phyloP scores from a whole-genome alignment of 441 rosid genomes.

The Jatropha multifida region DNA sequence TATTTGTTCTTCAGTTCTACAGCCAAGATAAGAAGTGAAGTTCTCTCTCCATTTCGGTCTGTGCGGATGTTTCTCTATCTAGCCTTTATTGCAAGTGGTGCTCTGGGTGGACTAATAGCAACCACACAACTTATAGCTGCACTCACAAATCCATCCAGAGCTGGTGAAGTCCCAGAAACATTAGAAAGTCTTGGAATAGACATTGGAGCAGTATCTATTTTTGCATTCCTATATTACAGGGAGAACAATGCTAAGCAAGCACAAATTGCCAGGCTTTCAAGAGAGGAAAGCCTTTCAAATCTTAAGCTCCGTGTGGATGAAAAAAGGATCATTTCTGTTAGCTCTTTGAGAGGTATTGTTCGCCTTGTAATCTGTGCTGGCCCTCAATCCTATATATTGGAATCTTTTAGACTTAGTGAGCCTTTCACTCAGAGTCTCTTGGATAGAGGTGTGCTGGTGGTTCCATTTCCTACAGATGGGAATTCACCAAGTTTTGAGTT shows the following conservation, averaged over 20 bases:
- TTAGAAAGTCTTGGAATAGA: slow-evolving; percentile 69
- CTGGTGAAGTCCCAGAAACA: slow-evolving; percentile 60
- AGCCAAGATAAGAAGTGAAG: slow-evolving; percentile 89
- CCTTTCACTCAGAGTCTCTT: slow-evolving; percentile 71
- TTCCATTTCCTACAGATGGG: slow-evolving; percentile 77
- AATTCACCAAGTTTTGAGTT: slow-evolving; percentile 55
- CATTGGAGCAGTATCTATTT: slow-evolving; percentile 66
- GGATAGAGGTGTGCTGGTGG: slow-evolving; percentile 88
- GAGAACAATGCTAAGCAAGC: slow-evolving; percentile 76
- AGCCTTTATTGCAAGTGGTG: slow-evolving; percentile 75
- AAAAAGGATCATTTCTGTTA: slow-evolving; percentile 57
- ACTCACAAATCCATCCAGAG: slow-evolving; percentile 64
- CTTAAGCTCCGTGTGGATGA: slow-evolving; percentile 76
- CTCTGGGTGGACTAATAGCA: slow-evolving; percentile 82
- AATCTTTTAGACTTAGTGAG: slow-evolving; percentile 71
- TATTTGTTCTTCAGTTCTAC: slow-evolving; percentile 54
- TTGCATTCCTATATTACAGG: slow-evolving; percentile 69
- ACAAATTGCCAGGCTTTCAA: slow-evolving; percentile 76
- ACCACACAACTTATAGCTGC: slow-evolving; percentile 72
- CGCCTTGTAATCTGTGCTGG: slow-evolving; percentile 91
- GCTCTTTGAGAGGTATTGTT: slow-evolving; percentile 64
- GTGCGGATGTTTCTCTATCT: slow-evolving; percentile 94
- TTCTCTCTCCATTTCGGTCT: slow-evolving; percentile 85
- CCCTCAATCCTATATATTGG: slow-evolving; percentile 58
- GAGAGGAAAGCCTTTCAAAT: slow-evolving; percentile 87